A percentile compares a stretch with the other conserved stretches of the same genome.
These are phyloP conservation scores for Cydonia oblonga DNA, from an alignment of 331 rosid species.

Conservation along the genomic window DNA sequence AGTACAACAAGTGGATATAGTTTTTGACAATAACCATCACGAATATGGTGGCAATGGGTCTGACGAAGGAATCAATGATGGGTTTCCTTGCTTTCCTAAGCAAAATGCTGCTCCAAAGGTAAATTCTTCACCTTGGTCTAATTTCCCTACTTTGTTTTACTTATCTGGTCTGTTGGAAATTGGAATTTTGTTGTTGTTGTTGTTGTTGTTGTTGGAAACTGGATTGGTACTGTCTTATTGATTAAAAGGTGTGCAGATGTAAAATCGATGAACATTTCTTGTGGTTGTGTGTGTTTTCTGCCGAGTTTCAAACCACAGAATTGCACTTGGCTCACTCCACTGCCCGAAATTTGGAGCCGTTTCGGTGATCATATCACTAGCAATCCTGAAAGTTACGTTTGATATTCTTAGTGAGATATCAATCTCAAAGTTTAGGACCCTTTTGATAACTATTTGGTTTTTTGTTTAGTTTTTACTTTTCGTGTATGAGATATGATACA, in stretches of 20 bases:
- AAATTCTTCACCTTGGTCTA: background rate
- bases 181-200: too few species aligned
- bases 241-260: background rate
- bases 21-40: too few species aligned
- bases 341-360: background rate
- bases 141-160: background rate
- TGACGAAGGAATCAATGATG: too few species aligned
- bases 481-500: too few species aligned
- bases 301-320: background rate
- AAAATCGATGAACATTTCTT: background rate
- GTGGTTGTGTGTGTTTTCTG: background rate
- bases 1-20: too few species aligned
- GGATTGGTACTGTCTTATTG: background rate
- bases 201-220: too few species aligned
- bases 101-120: constrained; percentile 41
- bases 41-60: too few species aligned
- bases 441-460: too few species aligned
- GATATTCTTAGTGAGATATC: background rate
- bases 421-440: background rate
- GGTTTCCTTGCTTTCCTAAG: background rate
- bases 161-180: background rate
- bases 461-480: too few species aligned
- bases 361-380: background rate
- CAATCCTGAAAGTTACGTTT: background rate
- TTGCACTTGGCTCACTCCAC: background rate